These are phyloP conservation scores for Monosporozyma servazzii DNA, from an alignment of 805 yeast genomes.

Conservation along the genomic window DNA sequence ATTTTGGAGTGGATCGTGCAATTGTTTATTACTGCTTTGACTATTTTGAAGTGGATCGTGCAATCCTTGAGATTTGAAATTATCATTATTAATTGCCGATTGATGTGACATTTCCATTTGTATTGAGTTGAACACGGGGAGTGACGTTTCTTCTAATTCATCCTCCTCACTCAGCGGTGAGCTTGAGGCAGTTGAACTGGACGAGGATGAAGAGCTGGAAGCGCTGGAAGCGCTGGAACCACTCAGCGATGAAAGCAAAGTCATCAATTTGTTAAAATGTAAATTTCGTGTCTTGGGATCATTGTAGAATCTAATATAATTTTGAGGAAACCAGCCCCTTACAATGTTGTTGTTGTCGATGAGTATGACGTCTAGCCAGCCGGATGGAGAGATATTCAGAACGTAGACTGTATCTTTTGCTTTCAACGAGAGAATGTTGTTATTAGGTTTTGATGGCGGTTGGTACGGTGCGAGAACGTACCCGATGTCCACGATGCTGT, in stretches of 20 bases:
- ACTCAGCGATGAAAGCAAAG: constrained; percentile 34
- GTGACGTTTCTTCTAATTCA: neutral
- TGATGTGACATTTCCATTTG: neutral
- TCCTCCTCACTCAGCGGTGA: neutral
- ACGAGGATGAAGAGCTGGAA: neutral
- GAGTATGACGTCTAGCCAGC: constrained; percentile 79
- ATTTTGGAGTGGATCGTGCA: neutral
- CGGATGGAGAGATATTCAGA: constrained; percentile 50
- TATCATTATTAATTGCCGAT: neutral
- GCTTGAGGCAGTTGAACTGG: neutral
- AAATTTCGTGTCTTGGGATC: constrained; percentile 1
- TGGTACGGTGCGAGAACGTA: neutral
- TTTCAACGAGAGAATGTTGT: constrained; percentile 10
- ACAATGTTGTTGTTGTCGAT: constrained; percentile 21
- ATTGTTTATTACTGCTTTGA: too few species aligned
- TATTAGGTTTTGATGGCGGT: neutral
- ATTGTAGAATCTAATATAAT: constrained; percentile 30
- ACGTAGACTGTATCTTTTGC: constrained; percentile 65
- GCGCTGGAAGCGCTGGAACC: neutral
- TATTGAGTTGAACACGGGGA: neutral
- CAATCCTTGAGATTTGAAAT: too few species aligned
- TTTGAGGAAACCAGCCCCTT: constrained; percentile 84
- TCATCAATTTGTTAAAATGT: neutral
- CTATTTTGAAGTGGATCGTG: neutral
- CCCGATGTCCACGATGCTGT: neutral